Conservation (phyloP, 108 stramenopile genomes). For the Mayamaea pseudoterrestris region DNA sequence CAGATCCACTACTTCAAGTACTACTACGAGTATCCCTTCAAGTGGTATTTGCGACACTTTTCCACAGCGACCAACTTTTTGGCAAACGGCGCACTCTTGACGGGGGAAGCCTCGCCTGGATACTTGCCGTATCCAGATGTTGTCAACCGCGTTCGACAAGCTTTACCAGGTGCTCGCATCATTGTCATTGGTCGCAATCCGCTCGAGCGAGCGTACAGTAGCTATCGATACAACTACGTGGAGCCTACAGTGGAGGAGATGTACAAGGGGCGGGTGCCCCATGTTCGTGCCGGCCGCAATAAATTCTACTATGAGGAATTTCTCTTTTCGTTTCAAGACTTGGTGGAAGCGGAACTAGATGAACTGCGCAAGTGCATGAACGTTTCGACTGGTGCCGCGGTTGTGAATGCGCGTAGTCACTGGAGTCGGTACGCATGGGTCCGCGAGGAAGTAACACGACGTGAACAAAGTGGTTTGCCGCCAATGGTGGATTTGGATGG, state of each 20-base stretch:
- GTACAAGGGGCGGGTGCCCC: conserved; percentile 23
- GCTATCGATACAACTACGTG: conserved; percentile 72
- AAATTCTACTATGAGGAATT: conserved; percentile 39
- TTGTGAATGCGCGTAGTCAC: conserved; percentile 4
- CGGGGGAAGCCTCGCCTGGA: conserved; percentile 78
- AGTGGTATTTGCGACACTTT: conserved; percentile 71
- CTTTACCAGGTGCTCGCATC: conserved; percentile 25
- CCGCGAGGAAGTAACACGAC: conserved; percentile 13
- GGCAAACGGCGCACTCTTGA: conserved; percentile 62
- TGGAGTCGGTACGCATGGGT: conserved; percentile 13
- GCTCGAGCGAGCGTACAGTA: conserved; percentile 54
- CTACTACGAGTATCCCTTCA: conserved; percentile 18
- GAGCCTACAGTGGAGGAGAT: conserved; percentile 36
- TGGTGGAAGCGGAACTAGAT: conserved; percentile 57
- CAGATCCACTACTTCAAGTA: conserved; percentile 80
- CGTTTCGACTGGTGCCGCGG: conserved; percentile 26
- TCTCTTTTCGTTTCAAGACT: conserved; percentile 64
- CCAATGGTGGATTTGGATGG: conserved; percentile 58
- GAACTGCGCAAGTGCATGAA: conserved; percentile 39
- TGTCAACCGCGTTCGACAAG: not conserved
- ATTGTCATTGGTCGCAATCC: conserved; percentile 67
- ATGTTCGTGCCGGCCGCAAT: conserved; percentile 17
- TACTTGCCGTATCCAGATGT: conserved; percentile 60
- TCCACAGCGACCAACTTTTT: conserved; percentile 52
- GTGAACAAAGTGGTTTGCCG: conserved; percentile 19